Evolutionary conservation across 306 rosid genomes (phyloP).

Genomic region (Ormosia semicastrata): DNA sequence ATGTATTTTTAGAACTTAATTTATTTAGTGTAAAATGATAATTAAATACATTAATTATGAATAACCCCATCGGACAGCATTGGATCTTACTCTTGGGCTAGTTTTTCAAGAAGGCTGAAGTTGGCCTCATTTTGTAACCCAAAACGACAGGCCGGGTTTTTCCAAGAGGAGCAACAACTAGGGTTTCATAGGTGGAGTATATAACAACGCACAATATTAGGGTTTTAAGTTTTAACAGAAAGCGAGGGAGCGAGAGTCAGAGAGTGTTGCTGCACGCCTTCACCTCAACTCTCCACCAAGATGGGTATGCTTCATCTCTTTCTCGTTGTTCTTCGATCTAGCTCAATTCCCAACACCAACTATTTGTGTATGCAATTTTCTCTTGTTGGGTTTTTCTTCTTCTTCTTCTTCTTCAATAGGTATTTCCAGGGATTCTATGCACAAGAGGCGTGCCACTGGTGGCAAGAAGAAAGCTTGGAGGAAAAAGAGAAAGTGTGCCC

Average conservation of each 20-base stretch:
- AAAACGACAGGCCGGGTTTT: background rate
- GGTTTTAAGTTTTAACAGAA: background rate
- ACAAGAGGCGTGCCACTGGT: constrained; percentile 57
- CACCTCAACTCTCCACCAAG: background rate
- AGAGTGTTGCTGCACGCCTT: background rate
- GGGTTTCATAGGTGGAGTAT: background rate
- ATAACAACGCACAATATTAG: background rate
- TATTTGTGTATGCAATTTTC: background rate
- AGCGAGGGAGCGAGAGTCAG: background rate
- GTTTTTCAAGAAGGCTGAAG: background rate
- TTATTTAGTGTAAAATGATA: too few species aligned
- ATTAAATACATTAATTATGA: too few species aligned
- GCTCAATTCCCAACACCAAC: background rate
- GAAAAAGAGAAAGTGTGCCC: constrained; percentile 49
- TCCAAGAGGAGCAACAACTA: background rate
- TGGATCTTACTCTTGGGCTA: too few species aligned
- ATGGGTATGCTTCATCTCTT: constrained; percentile 23
- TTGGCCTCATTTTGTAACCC: background rate
- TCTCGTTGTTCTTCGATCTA: background rate
- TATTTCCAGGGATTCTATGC: constrained; percentile 61
- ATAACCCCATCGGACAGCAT: too few species aligned
- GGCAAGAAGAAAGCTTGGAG: constrained; percentile 68
- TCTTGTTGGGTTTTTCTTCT: background rate
- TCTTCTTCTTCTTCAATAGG: constrained; percentile 31
- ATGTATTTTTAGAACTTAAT: too few species aligned